A percentile compares a stretch with the other conserved stretches of the same genome.
phyloP scores from a whole-genome alignment of 208 protist species.

The Leishmania guyanensis region DNA sequence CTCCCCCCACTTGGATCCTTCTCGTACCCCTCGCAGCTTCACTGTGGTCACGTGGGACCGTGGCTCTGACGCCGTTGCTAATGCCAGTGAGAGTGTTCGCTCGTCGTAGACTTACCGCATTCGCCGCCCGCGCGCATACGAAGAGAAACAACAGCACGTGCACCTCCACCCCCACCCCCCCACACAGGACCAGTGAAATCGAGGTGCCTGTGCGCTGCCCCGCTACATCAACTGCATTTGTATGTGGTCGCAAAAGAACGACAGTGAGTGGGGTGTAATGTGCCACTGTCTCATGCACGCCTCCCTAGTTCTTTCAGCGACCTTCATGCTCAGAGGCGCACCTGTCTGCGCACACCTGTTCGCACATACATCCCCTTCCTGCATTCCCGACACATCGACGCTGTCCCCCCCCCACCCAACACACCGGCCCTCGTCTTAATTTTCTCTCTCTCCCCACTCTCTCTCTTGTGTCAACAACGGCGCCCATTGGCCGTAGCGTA shows the following conservation, averaged over 20 bases:
- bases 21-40: background rate
- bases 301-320: background rate
- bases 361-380: background rate
- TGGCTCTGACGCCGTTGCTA: background rate
- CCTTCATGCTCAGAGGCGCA: background rate
- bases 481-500: background rate
- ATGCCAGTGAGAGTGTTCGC: background rate
- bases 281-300: background rate
- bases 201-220: background rate
- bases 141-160: background rate
- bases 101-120: background rate
- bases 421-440: background rate
- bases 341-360: background rate
- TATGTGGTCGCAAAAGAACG: background rate
- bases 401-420: background rate
- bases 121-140: background rate
- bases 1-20: background rate
- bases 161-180: background rate
- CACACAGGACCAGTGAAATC: background rate
- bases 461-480: background rate
- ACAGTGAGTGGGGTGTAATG: background rate
- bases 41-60: background rate
- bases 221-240: background rate
- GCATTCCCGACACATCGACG: background rate
- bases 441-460: background rate